phyloP scores from a whole-genome alignment of 169 alveolate species.

The Theileria parva region DNA sequence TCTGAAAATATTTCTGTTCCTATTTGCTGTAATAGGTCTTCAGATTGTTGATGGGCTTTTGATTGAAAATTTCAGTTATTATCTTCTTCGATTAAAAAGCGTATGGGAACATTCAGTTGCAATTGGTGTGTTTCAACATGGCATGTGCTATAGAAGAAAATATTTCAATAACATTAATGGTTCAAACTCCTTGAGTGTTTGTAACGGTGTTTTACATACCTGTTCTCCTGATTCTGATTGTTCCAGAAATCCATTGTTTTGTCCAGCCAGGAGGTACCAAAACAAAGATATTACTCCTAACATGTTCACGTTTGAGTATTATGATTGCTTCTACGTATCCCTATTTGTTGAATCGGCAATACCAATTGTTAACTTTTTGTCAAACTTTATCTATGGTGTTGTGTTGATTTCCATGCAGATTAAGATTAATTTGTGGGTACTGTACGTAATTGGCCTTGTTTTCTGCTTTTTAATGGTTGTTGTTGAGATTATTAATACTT shows the following conservation, averaged over 20 bases:
- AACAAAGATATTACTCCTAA: slow-evolving; percentile 41
- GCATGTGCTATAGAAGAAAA: not conserved
- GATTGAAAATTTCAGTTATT: not conserved
- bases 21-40: not conserved
- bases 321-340: slow-evolving; percentile 21
- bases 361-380: slow-evolving; percentile 2
- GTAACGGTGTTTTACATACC: slow-evolving; percentile 2
- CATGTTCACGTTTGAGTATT: slow-evolving; percentile 32
- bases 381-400: slow-evolving; percentile 7
- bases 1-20: not conserved
- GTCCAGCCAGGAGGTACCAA: slow-evolving; percentile 52
- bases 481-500: slow-evolving; percentile 30
- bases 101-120: not conserved
- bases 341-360: not conserved
- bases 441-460: not conserved
- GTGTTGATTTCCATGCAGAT: not conserved
- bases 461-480: not conserved
- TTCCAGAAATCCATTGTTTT: slow-evolving; percentile 23
- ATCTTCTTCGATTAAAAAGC: not conserved
- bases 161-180: not conserved
- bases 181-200: not conserved
- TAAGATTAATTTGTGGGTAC: slow-evolving; percentile 9
- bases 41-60: not conserved
- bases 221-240: slow-evolving; percentile 20
- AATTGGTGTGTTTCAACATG: slow-evolving; percentile 5